Percentiles rank a stretch among this genome's conserved stretches.
phyloP scores from a whole-genome alignment of 192 early-diverging fungal genomes.

The Backusella australiensis region DNA sequence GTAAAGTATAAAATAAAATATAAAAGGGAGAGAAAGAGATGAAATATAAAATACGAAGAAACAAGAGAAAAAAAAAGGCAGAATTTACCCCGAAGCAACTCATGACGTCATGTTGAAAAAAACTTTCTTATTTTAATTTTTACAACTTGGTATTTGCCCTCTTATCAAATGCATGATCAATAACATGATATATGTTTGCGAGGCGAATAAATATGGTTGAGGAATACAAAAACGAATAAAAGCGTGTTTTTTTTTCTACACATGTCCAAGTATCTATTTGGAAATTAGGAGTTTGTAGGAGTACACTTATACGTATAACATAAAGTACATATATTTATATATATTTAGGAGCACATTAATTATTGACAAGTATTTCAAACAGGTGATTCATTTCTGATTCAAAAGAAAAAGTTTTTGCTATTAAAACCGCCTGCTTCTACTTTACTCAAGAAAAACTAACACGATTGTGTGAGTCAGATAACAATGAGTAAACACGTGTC shows the following conservation, averaged over 20 bases:
- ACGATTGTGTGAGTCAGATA: not conserved
- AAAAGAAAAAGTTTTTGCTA: not conserved
- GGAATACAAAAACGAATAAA: not conserved
- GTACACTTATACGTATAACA: not conserved
- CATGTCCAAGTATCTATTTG: constrained; percentile 4
- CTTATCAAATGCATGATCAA: constrained; percentile 7
- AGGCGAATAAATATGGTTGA: constrained; percentile 6
- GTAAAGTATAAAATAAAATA: not conserved
- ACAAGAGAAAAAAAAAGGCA: not conserved
- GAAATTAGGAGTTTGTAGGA: not conserved
- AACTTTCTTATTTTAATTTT: not conserved
- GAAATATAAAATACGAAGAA: constrained; percentile 3
- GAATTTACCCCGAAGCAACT: not conserved
- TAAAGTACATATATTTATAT: not conserved
- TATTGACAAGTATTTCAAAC: not conserved
- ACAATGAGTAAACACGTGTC: not conserved
- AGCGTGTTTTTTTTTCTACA: constrained; percentile 4
- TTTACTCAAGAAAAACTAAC: not conserved
- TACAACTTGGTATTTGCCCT: not conserved
- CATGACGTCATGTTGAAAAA: constrained; percentile 2
- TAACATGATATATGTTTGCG: constrained; percentile 2
- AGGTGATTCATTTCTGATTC: not conserved
- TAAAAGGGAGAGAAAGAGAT: constrained; percentile 8
- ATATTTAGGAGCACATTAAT: not conserved
- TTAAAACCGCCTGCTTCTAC: not conserved